phyloP scores from a whole-genome alignment of 345 rosid species.

The Firmiana major region DNA sequence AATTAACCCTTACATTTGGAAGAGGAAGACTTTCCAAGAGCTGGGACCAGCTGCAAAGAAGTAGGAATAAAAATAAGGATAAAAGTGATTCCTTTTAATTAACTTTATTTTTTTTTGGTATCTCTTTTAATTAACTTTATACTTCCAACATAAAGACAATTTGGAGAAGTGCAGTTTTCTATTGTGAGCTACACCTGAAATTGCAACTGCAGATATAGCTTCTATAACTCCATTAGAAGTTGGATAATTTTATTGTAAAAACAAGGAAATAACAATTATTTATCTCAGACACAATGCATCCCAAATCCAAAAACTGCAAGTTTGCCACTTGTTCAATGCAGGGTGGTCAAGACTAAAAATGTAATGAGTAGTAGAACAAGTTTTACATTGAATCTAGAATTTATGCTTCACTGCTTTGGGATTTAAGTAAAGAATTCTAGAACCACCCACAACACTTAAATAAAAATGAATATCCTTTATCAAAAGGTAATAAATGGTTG shows the following conservation, averaged over 20 bases:
- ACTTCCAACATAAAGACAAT: neutral
- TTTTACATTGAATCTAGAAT: conserved; percentile 9
- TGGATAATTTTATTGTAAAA: neutral
- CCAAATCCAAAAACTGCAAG: conserved; percentile 5
- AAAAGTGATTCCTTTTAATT: neutral
- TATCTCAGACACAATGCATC: conserved; percentile 5
- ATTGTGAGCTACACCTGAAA: conserved; percentile 8
- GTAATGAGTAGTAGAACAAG: neutral
- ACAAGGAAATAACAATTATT: neutral
- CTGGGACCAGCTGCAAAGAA: conserved; percentile 80
- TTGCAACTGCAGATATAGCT: conserved; percentile 16
- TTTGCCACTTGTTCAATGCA: conserved; percentile 4
- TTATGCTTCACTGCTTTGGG: neutral
- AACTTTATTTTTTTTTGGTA: no score
- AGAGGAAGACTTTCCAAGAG: conserved; percentile 85
- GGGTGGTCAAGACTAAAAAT: conserved; percentile 5
- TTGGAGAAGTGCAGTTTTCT: neutral
- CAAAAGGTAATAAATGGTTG: conserved; percentile 13
- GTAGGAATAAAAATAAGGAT: conserved; percentile 29
- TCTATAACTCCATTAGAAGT: neutral
- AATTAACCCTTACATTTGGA: conserved; percentile 62
- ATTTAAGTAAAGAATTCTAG: conserved; percentile 6
- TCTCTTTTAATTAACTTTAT: neutral
- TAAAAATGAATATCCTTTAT: conserved; percentile 21
- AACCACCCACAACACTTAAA: conserved; percentile 4